A percentile compares a stretch with the other conserved stretches of the same genome.
Evolutionary conservation across 371 early-diverging fungal genomes (phyloP).

Genomic region (Fennellomyces sp.): DNA sequence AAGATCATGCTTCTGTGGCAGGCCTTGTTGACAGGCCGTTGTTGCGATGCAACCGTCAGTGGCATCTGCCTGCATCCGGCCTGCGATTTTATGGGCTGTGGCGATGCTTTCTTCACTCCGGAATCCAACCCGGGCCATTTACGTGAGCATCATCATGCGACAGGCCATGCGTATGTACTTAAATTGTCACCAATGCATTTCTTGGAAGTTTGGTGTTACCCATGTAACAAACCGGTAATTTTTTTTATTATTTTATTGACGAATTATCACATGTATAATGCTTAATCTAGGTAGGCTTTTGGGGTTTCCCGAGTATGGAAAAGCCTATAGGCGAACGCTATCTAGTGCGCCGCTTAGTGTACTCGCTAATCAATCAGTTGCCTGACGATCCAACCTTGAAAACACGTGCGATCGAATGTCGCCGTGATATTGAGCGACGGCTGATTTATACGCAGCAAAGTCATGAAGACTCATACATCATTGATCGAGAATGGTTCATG

Average conservation of each 20-base stretch:
- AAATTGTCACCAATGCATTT: constrained; percentile 12
- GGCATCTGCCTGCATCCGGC: background rate
- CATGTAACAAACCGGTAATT: constrained; percentile 14
- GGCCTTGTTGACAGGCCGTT: background rate
- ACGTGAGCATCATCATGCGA: constrained; percentile 10
- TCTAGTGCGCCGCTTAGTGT: background rate
- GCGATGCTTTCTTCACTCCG: constrained; percentile 9
- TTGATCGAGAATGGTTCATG: constrained; percentile 2
- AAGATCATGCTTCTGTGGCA: constrained; percentile 2
- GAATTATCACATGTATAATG: background rate
- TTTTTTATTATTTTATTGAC: background rate
- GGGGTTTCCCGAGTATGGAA: constrained; percentile 12
- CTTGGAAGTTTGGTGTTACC: constrained; percentile 15
- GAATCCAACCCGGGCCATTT: constrained; percentile 15
- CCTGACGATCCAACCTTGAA: background rate
- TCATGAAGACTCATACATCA: background rate
- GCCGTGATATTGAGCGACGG: constrained; percentile 1
- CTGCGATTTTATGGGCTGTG: constrained; percentile 12
- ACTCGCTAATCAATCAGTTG: background rate
- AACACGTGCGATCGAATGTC: background rate
- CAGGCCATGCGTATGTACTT: constrained; percentile 3
- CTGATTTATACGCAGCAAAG: background rate
- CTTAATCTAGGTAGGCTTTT: constrained; percentile 8
- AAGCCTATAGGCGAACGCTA: constrained; percentile 7
- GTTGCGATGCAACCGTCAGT: background rate